Base-by-base conservation (phyloP, 805 yeast species). In the Kuraishia cidri region DNA sequence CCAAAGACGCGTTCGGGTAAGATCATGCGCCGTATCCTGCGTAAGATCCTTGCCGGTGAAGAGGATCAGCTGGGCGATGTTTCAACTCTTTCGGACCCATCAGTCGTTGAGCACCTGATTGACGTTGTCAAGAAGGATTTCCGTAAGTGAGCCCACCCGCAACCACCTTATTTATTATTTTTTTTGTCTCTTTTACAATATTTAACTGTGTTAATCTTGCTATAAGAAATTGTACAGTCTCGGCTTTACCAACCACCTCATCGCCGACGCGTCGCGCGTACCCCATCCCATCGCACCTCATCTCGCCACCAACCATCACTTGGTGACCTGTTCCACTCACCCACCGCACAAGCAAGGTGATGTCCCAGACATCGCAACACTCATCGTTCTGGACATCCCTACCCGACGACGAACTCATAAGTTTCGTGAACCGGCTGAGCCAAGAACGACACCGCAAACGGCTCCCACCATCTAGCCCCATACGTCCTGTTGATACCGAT, bases 1-100 rank as follows among this genome's bases (percentile, higher is more conserved):
- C 92, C 92, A 50, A 81, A 81, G 69, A 81, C 92, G 9, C 75
- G 92, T 65, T 79, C 87, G 4, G 92, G 92, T 51, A 81, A 81
- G 64, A 81, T 81, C 46, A 81, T 81, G 92, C 76, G 92, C 72
- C 72, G 92, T 64, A 80, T 81, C 50, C 68, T 81, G 56, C 73
- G 92, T 62, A 81, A 81, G 64, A 66, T 81, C 39, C 62, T 79
- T 31, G 79, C 86, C 30, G 68, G 75, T 42, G 90, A 81, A 59
- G 81, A 79, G 41, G 88, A 81, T 51, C 86, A 79, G 60, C 65
- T 81, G 49, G 92, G 92, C 42, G 92, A 81, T 61, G 73, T 77
- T 40, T 65, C 85, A 24, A 81, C 92, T 11, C 69, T 81, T 52
- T 75, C 87, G 31, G 81, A 82, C 53, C 90, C 92, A 15, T 75